Conservation (phyloP, 768 basidiomycete genomes). For the Tremella mesenterica region DNA sequence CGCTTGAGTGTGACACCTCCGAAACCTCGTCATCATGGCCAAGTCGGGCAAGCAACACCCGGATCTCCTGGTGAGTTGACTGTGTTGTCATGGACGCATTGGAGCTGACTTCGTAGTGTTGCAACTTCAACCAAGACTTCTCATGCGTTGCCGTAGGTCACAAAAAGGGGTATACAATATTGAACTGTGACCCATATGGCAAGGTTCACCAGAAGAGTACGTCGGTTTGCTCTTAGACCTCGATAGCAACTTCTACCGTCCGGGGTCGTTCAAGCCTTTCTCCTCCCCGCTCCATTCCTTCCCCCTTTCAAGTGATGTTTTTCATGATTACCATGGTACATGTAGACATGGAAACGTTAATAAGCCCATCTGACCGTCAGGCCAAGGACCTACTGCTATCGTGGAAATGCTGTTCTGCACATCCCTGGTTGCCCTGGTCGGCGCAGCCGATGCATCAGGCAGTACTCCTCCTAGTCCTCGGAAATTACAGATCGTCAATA, state of each 20-base stretch:
- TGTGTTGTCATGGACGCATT: background rate
- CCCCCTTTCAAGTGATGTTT: background rate
- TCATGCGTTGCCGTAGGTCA: slow-evolving; percentile 96
- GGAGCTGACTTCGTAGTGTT: slow-evolving; percentile 28
- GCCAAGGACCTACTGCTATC: slow-evolving; percentile 87
- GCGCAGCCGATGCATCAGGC: slow-evolving; percentile 65
- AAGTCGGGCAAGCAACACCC: slow-evolving; percentile 44
- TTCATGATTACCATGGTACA: slow-evolving; percentile 31
- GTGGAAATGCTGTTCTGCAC: slow-evolving; percentile 99
- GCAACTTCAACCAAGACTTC: slow-evolving; percentile 95
- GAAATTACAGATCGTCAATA: slow-evolving; percentile 95
- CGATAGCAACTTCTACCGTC: background rate
- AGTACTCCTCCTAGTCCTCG: slow-evolving; percentile 72
- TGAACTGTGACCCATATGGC: slow-evolving; percentile 96
- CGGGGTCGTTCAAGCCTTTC: background rate
- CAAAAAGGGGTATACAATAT: slow-evolving; percentile 89
- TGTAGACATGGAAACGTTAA: too few relatives aligned
- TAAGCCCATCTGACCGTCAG: slow-evolving; percentile 44
- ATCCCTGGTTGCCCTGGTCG: slow-evolving; percentile 90
- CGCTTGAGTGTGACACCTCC: too few relatives aligned
- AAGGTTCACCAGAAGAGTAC: slow-evolving; percentile 88
- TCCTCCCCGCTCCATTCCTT: background rate
- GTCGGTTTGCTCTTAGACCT: slow-evolving; percentile 40
- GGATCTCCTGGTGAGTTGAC: slow-evolving; percentile 37
- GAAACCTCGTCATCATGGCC: background rate